phyloP scores from a whole-genome alignment of 208 protist genomes.

The Acanthamoeba sp. region DNA sequence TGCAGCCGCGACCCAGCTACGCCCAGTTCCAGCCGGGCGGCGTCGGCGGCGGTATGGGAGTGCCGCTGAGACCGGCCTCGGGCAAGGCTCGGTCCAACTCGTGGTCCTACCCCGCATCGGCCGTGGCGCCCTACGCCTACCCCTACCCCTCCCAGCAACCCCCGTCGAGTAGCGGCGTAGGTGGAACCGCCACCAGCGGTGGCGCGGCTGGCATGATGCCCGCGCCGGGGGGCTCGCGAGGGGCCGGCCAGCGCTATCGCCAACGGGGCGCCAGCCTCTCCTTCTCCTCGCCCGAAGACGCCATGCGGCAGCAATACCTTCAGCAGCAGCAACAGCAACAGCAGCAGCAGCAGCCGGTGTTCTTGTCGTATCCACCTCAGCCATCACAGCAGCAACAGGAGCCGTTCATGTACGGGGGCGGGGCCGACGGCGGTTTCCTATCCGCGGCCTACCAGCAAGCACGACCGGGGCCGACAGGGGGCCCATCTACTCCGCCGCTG shows the following conservation, averaged over 20 bases:
- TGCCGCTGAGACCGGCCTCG: neutral
- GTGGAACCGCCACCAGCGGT: neutral
- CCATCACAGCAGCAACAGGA: neutral
- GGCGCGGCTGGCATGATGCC: neutral
- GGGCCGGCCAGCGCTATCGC: neutral
- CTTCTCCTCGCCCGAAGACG: neutral
- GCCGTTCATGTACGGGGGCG: too few species aligned
- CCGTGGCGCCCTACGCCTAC: neutral
- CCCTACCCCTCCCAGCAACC: neutral
- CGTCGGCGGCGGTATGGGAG: neutral
- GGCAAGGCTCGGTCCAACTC: conserved; percentile 49
- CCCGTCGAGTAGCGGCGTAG: too few species aligned
- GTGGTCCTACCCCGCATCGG: conserved; percentile 54
- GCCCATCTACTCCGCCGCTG: neutral
- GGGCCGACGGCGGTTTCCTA: neutral
- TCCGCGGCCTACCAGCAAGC: neutral
- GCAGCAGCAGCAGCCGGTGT: neutral
- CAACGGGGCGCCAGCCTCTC: neutral
- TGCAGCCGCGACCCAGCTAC: neutral
- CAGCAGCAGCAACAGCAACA: neutral
- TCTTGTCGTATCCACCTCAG: neutral
- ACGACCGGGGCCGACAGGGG: neutral
- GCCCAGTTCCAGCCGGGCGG: neutral
- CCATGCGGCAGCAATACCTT: conserved; percentile 1
- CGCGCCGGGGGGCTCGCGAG: neutral